Percentiles rank a stretch among this genome's conserved stretches.
phyloP scores from a whole-genome alignment of 129 eudicot species.

The Tagetes erecta region DNA sequence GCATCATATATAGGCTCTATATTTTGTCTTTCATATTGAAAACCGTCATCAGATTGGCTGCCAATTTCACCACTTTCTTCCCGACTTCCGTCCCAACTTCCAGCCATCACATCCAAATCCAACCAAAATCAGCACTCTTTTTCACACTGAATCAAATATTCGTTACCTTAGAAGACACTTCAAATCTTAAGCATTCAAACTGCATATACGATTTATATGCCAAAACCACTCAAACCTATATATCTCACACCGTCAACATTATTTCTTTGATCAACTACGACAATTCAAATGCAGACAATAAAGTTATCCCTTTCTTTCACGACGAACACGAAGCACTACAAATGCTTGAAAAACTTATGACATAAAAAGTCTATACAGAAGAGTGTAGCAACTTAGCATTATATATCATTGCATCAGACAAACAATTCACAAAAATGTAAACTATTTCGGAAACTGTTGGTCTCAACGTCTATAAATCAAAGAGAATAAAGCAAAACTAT shows the following conservation, averaged over 20 bases:
- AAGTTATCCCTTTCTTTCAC: background rate
- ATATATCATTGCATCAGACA: background rate
- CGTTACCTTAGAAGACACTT: background rate
- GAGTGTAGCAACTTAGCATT: background rate
- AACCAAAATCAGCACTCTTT: slow-evolving; percentile 6
- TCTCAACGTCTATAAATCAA: background rate
- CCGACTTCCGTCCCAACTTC: slow-evolving; percentile 52
- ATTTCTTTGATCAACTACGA: slow-evolving; percentile 9
- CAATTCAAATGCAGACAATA: background rate
- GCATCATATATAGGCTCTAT: slow-evolving; percentile 83
- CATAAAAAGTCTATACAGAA: background rate
- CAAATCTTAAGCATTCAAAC: background rate
- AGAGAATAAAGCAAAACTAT: background rate
- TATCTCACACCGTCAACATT: background rate
- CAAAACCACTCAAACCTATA: background rate
- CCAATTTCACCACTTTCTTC: slow-evolving; percentile 50
- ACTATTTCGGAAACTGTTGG: background rate
- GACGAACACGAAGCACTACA: background rate
- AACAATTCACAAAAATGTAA: slow-evolving; percentile 6
- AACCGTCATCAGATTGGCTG: slow-evolving; percentile 77
- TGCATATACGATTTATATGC: background rate
- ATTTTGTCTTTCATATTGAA: slow-evolving; percentile 64
- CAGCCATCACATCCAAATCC: slow-evolving; percentile 55
- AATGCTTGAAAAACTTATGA: background rate
- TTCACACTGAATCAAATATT: slow-evolving; percentile 5